Evolutionary conservation across 1,284 basidiomycete species (phyloP).

Genomic region (Sporisorium reilianum): DNA sequence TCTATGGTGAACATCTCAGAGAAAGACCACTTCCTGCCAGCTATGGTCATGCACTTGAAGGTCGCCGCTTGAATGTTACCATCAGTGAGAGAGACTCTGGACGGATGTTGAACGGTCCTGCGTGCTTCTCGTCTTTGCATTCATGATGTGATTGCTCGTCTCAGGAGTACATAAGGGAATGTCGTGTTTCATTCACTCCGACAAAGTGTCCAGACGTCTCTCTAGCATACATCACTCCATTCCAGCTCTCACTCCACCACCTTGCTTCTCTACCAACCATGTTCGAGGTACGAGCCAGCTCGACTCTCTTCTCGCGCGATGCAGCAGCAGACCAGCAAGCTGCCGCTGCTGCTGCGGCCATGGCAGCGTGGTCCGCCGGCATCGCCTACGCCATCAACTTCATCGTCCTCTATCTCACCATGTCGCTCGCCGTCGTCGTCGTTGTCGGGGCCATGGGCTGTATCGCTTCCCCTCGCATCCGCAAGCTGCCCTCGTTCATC

Average conservation of each 20-base stretch:
- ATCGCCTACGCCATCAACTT: slow-evolving; percentile 43
- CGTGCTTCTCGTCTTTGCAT: too few species aligned
- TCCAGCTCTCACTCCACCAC: not conserved
- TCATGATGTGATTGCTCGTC: too few species aligned
- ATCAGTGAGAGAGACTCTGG: too few species aligned
- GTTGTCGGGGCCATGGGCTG: slow-evolving; percentile 31
- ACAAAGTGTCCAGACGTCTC: not conserved
- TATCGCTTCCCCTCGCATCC: slow-evolving; percentile 19
- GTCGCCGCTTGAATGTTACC: too few species aligned
- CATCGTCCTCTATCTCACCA: slow-evolving; percentile 31
- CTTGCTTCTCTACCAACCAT: not conserved
- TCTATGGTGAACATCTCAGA: too few species aligned
- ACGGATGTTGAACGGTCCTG: too few species aligned
- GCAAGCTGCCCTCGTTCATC: slow-evolving; percentile 22
- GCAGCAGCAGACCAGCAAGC: slow-evolving; percentile 19
- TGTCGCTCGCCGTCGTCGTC: slow-evolving; percentile 18
- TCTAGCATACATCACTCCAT: not conserved
- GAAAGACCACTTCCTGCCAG: too few species aligned
- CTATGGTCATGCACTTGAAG: too few species aligned
- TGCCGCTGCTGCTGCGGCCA: slow-evolving; percentile 22
- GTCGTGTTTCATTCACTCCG: too few species aligned
- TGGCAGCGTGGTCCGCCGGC: slow-evolving; percentile 34
- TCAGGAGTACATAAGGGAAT: too few species aligned
- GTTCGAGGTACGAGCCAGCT: not conserved
- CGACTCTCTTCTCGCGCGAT: slow-evolving; percentile 8